A percentile compares a stretch with the other conserved stretches of the same genome.
Conservation (phyloP, 1,284 basidiomycete genomes). For the Abortiporus biennis region DNA sequence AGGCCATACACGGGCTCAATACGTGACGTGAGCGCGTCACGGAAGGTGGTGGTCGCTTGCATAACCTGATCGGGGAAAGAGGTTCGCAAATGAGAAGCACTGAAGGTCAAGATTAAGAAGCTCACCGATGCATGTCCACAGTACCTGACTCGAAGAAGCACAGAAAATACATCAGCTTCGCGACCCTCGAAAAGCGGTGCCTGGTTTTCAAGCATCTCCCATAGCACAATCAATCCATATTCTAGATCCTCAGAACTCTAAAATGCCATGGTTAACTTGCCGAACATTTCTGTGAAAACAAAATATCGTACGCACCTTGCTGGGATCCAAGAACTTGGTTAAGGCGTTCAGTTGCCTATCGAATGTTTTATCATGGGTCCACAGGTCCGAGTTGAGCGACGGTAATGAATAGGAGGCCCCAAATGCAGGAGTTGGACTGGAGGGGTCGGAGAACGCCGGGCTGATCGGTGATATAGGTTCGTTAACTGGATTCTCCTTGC, state of each 20-base stretch:
- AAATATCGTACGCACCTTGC: constrained; percentile 41
- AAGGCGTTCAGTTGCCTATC: constrained; percentile 60
- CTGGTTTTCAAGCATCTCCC: constrained; percentile 73
- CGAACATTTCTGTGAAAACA: constrained; percentile 12
- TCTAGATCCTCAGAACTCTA: constrained; percentile 61
- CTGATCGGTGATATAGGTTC: constrained; percentile 32
- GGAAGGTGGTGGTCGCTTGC: constrained; percentile 73
- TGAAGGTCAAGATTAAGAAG: constrained; percentile 1
- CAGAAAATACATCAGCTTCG: constrained; percentile 63
- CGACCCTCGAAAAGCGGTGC: constrained; percentile 61
- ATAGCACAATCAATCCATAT: constrained; percentile 68
- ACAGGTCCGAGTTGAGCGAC: constrained; percentile 46
- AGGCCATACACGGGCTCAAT: constrained; percentile 80
- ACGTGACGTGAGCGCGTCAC: constrained; percentile 61
- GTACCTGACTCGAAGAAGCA: constrained; percentile 58
- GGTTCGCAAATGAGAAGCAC: constrained; percentile 5
- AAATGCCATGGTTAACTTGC: constrained; percentile 13
- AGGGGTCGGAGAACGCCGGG: constrained; percentile 45
- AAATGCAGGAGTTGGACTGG: constrained; percentile 21
- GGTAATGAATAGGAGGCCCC: constrained; percentile 32
- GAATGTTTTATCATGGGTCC: constrained; percentile 62
- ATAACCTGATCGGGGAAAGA: constrained; percentile 48
- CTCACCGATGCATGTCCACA: constrained; percentile 63
- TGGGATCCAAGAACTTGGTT: constrained; percentile 49
- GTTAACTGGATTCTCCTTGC: constrained; percentile 48